Base-by-base conservation (phyloP, 1,139 yeast species). In the Magnusiomyces suaveolens region DNA sequence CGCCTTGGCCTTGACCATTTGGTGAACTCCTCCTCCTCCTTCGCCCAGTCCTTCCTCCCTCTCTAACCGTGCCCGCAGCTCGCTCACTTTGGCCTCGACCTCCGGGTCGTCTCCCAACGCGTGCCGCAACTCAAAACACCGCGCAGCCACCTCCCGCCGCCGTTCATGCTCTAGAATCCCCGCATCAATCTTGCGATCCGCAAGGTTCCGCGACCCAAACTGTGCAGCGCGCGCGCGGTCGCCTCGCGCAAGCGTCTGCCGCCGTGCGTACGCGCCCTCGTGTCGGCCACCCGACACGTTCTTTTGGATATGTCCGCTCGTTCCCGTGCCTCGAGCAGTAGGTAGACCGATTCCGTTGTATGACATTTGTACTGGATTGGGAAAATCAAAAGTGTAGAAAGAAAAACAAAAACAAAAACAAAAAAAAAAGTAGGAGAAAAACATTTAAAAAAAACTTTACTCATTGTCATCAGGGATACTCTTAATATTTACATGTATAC, bases 311-410 rank as follows among this genome's bases (percentile, higher is more conserved):
- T 77, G 76, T 0, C 94, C 94, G 46, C 84, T 83, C 1, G 92
- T 84, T 0, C 87, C 87, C 0, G 85, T 74, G 0, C 94, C 94
- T 55, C 87, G 71, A 0, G 85, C 80, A 0, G 84, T 78, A 50
- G 75, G 75, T 29, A 83, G 72, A 0, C 89, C 89, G 52, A 84
- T 76, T 21, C 87, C 84, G 66, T 82, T 82, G 65, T 81, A 81
- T 23, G 86, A 79, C 87, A 82, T 38, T 52, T 12, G 18, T 46
- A 14, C 26, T 32, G 21, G 43, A 52, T 43, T 51, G 52, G n/a
- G n/a, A n/a, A n/a, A n/a, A n/a, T n/a, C n/a, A n/a, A n/a, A n/a
- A n/a, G n/a, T n/a, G 39, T 48, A 41, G 41, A 20, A n/a, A 33
- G 39, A 38, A 24, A 8, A n/a, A n/a, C n/a, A n/a, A n/a, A n/a